Evolutionary conservation across 2,329 filamentous ascomycete species (phyloP).

Genomic region (Lasiodiplodia citricola): DNA sequence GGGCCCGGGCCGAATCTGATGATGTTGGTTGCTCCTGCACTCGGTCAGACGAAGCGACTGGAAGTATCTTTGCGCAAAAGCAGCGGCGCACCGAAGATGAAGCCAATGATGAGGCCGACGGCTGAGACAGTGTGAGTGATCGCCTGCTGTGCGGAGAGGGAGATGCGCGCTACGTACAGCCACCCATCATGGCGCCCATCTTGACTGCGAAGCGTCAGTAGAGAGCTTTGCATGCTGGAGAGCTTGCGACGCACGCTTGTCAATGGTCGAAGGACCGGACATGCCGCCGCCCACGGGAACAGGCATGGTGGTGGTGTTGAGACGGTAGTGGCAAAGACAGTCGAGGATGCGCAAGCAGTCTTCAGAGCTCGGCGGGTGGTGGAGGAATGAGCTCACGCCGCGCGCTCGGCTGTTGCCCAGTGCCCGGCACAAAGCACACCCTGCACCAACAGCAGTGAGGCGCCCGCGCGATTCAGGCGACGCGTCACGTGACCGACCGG

Average conservation of each 20-base stretch:
- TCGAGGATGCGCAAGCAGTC: background rate
- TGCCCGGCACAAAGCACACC: background rate
- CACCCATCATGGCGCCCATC: constrained; percentile 98
- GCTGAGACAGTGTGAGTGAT: constrained; percentile 57
- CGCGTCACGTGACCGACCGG: background rate
- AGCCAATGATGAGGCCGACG: constrained; percentile 94
- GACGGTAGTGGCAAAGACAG: background rate
- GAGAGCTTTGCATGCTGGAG: constrained; percentile 32
- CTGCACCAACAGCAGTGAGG: background rate
- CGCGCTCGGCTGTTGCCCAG: constrained; percentile 17
- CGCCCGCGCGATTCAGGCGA: background rate
- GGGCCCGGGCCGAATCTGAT: constrained; percentile 92
- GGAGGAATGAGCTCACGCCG: constrained; percentile 20
- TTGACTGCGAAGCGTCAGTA: constrained; percentile 69
- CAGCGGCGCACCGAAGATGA: constrained; percentile 82
- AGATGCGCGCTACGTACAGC: constrained; percentile 69
- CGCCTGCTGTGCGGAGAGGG: constrained; percentile 32
- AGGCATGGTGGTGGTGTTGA: constrained; percentile 52
- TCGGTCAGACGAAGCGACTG: constrained; percentile 25
- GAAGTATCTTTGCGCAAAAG: background rate
- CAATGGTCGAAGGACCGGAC: constrained; percentile 67
- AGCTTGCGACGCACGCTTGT: constrained; percentile 65
- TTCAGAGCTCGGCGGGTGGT: background rate
- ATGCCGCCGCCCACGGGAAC: constrained; percentile 57
- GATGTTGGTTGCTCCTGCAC: constrained; percentile 84